Evolutionary conservation across 306 rosid genomes (phyloP), one percentile per base, ranked within the genome.

Genomic region (Acacia acuminata): DNA sequence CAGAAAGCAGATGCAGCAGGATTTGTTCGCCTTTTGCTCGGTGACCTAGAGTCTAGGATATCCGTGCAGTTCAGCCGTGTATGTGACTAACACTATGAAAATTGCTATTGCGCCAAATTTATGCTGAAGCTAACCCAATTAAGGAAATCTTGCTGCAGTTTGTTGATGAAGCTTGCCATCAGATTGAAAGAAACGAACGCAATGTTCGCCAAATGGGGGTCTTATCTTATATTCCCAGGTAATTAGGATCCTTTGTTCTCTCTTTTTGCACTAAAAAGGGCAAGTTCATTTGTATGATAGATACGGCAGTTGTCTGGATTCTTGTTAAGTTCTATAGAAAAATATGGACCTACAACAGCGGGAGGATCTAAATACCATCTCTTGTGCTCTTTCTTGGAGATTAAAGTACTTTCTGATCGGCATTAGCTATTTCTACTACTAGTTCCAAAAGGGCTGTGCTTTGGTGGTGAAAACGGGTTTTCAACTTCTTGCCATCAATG

Each of bases 1-100:
- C 98, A 92, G 91, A 94, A 96, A 90, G 99, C 99, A 67, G 98
- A 96, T 85, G 99, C 99, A 66, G 99, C 99, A 63, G 98, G 99
- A 81, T 96, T 96, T 91, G 99, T 96, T 73, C 97, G 99, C 48
- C 92, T 91, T 84, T 85, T 96, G 92, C 98, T 96, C 76, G 97
- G 97, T 43, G 94, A 94, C 85, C 83, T 96, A 60, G 99, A 96
- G 90, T 88, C 99, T 9, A 88, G 97, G 82, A 89, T 96, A 79
- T 96, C 99, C 47, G 73, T 87, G 89, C 99, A 90, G 89, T 94
- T 96, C 86, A 89, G 93, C 81, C 97, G 97, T 24, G 99, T 96
- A 89, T 84, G 98, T 85, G 73, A 79, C 78, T 48, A 75, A 82
- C 68, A 60, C 68, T 77, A 77, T 51, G 84, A 48, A 47, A 61